Percentiles rank a stretch among this genome's conserved stretches.
These are phyloP conservation scores for Debaryomyces nepalensis DNA, from an alignment of 1,139 yeast species.

Conservation along the genomic window DNA sequence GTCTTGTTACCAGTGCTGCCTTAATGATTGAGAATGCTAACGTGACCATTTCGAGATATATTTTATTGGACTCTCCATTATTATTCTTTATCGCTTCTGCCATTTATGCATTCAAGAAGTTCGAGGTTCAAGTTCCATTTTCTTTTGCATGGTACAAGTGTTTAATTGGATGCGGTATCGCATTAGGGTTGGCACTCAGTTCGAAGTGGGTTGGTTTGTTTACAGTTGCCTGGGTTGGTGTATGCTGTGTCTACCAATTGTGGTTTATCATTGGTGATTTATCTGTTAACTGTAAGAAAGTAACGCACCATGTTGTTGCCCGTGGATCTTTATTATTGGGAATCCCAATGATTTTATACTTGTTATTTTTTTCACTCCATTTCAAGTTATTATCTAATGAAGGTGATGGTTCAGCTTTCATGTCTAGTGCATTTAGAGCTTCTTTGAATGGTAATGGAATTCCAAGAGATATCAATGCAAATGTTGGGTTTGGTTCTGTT, in stretches of 20 bases:
- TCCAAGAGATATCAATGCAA: slow-evolving; percentile 72
- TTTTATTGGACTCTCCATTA: slow-evolving; percentile 88
- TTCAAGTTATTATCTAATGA: slow-evolving; percentile 70
- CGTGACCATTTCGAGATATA: slow-evolving; percentile 87
- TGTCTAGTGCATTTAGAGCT: slow-evolving; percentile 88
- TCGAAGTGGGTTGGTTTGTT: slow-evolving; percentile 98
- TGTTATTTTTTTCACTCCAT: slow-evolving; percentile 78
- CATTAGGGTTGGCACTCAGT: slow-evolving; percentile 84
- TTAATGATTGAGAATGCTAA: slow-evolving; percentile 84
- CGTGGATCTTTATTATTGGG: slow-evolving; percentile 68
- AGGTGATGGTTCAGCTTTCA: slow-evolving; percentile 88
- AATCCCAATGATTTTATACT: slow-evolving; percentile 70
- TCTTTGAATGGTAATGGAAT: slow-evolving; percentile 71
- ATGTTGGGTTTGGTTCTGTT: slow-evolving; percentile 85
- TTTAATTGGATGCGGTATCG: slow-evolving; percentile 74
- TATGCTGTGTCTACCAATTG: slow-evolving; percentile 70
- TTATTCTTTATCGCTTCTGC: slow-evolving; percentile 90
- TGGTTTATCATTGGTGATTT: slow-evolving; percentile 93
- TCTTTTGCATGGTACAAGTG: slow-evolving; percentile 70
- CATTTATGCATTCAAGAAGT: slow-evolving; percentile 76
- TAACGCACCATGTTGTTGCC: slow-evolving; percentile 55
- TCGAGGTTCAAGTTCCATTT: slow-evolving; percentile 80
- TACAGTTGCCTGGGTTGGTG: slow-evolving; percentile 92
- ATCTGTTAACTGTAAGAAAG: slow-evolving; percentile 54
- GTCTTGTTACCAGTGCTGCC: slow-evolving; percentile 67